Percentiles rank a stretch among this genome's conserved stretches.
These are phyloP conservation scores for Cornus suecica DNA, from an alignment of 148 eudicot species.

Conservation along the genomic window DNA sequence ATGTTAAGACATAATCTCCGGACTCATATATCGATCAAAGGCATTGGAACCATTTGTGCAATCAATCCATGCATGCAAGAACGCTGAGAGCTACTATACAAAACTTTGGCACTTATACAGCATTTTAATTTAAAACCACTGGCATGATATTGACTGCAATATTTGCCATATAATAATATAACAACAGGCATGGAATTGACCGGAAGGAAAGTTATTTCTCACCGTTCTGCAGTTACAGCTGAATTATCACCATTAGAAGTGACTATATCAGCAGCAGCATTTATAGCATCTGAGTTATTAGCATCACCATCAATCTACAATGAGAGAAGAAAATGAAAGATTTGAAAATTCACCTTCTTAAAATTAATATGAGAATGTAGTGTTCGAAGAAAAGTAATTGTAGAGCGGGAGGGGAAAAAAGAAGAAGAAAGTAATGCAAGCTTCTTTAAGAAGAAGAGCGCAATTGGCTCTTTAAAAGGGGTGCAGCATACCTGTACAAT, in stretches of 20 bases:
- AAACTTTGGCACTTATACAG: conserved; percentile 1
- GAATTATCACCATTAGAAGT: conserved; percentile 25
- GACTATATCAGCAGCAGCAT: conserved; percentile 15
- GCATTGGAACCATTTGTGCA: conserved; percentile 4
- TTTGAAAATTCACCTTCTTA: neutral
- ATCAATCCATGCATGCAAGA: too few species aligned
- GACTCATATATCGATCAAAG: neutral
- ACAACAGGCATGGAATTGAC: neutral
- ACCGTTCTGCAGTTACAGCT: conserved; percentile 20
- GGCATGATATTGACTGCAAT: conserved; percentile 3
- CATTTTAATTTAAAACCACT: neutral
- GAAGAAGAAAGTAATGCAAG: neutral
- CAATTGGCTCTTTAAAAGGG: neutral
- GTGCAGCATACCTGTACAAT: conserved; percentile 11
- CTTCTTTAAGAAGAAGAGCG: neutral
- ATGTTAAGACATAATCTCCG: neutral
- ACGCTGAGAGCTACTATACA: neutral
- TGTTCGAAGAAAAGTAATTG: too few species aligned
- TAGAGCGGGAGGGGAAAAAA: neutral
- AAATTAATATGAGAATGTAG: neutral
- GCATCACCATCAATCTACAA: conserved; percentile 19
- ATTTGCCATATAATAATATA: neutral
- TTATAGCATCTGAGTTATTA: conserved; percentile 23
- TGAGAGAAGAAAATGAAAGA: neutral
- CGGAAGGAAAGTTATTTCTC: neutral